Conservation (phyloP, 495 filamentous ascomycete genomes). For the Emericellopsis terricola region DNA sequence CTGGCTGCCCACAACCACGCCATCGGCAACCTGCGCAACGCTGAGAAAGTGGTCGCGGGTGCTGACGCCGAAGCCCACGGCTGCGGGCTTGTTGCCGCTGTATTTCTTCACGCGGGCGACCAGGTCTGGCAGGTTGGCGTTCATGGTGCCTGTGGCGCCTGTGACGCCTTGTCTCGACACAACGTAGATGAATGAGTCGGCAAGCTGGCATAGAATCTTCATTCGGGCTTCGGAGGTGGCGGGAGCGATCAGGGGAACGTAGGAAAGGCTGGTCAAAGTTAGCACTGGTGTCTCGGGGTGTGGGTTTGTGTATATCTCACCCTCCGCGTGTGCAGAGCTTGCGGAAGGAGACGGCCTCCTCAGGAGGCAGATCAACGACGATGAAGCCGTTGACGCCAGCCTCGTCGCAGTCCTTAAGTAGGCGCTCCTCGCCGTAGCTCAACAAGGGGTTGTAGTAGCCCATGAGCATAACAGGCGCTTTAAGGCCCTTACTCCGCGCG, state of each 20-base stretch:
- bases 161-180: conserved; percentile 97
- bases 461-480: conserved; percentile 80
- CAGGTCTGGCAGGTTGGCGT: conserved; percentile 59
- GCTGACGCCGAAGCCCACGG: conserved; percentile 90
- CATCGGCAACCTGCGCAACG: conserved; percentile 69
- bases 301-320: too few relatives aligned
- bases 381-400: conserved; percentile 95
- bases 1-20: conserved; percentile 94
- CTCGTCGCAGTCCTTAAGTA: conserved; percentile 69
- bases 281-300: background rate
- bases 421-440: conserved; percentile 77
- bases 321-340: conserved; percentile 59
- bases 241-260: conserved; percentile 88
- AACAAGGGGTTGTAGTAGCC: conserved; percentile 96
- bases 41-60: conserved; percentile 85
- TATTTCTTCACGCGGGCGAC: conserved; percentile 75
- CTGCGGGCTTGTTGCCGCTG: conserved; percentile 78
- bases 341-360: conserved; percentile 89
- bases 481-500: conserved; percentile 57
- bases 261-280: conserved; percentile 43
- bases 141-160: conserved; percentile 70
- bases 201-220: conserved; percentile 89
- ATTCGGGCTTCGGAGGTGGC: conserved; percentile 83
- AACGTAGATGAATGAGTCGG: conserved; percentile 98
- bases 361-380: conserved; percentile 87